A percentile compares a stretch with the other conserved stretches of the same genome.
phyloP scores from a whole-genome alignment of 306 rosid species.

The Ammopiptanthus mongolicus region DNA sequence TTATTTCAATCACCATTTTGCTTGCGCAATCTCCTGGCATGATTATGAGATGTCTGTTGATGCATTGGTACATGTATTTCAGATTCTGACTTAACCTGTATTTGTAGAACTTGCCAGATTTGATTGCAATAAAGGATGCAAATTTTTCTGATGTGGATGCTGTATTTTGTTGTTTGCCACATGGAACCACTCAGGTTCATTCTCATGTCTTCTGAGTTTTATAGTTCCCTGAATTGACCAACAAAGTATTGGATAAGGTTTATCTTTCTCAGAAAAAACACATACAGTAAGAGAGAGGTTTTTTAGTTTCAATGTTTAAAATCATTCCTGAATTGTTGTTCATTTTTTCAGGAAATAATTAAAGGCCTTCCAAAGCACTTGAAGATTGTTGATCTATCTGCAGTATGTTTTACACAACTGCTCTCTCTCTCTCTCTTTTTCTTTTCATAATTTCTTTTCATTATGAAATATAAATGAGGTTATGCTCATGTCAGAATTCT shows the following conservation, averaged over 20 bases:
- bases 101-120: slow-evolving; percentile 70
- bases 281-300: not conserved
- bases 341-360: slow-evolving; percentile 72
- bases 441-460: not conserved
- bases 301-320: not conserved
- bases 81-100: slow-evolving; percentile 7
- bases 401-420: slow-evolving; percentile 49
- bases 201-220: not conserved
- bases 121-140: slow-evolving; percentile 87
- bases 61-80: not conserved
- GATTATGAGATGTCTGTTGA: not conserved
- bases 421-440: not conserved
- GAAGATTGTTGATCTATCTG: slow-evolving; percentile 99
- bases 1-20: slow-evolving; percentile 10
- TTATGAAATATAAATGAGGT: not conserved
- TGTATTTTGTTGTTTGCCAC: slow-evolving; percentile 93
- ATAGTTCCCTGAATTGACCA: not conserved
- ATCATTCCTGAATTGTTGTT: slow-evolving; percentile 11
- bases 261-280: not conserved
- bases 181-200: slow-evolving; percentile 90
- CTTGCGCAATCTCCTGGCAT: not conserved
- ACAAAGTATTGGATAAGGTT: not conserved
- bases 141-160: slow-evolving; percentile 79
- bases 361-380: slow-evolving; percentile 74
- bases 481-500: slow-evolving; percentile 9